Percentiles rank a stretch among this genome's conserved stretches.
phyloP scores from a whole-genome alignment of 441 rosid species.

The Populus tomentosa region DNA sequence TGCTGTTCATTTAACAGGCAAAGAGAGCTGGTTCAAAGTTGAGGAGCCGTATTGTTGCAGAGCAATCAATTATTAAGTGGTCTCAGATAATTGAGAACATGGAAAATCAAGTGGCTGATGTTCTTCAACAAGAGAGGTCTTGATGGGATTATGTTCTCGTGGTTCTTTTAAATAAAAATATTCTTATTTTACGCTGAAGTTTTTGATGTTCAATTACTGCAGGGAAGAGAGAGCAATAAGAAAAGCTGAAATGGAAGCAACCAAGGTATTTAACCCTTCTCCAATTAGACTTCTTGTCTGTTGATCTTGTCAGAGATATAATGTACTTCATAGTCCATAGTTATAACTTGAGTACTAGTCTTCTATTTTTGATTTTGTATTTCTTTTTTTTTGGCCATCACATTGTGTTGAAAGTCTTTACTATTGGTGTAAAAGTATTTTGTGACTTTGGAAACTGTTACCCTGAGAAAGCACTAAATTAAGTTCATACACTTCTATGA shows the following conservation, averaged over 20 bases:
- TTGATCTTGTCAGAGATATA: not conserved
- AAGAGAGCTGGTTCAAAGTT: conserved; percentile 91
- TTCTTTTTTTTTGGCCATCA: not conserved
- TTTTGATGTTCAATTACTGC: conserved; percentile 26
- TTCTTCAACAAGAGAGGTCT: conserved; percentile 88
- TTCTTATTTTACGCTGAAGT: conserved; percentile 7
- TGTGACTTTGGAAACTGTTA: not conserved
- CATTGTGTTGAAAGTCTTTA: not conserved
- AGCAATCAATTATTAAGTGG: conserved; percentile 92
- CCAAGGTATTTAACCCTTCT: conserved; percentile 52
- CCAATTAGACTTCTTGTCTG: not conserved
- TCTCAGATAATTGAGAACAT: conserved; percentile 78
- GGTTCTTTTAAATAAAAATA: not conserved
- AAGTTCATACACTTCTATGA: not conserved
- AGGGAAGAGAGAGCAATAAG: conserved; percentile 89
- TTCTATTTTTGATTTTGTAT: not conserved
- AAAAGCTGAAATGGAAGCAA: conserved; percentile 96
- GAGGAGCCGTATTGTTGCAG: conserved; percentile 81
- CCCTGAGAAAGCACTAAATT: not conserved
- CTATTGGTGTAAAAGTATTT: not conserved
- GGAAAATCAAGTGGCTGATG: conserved; percentile 73
- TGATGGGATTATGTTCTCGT: conserved; percentile 5
- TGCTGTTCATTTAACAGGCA: conserved; percentile 42
- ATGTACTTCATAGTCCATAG: not conserved
- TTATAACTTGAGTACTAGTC: not conserved